These are phyloP conservation scores for Teratosphaeriaceae sp. DNA, from an alignment of 2,329 filamentous ascomycete species.

Conservation along the genomic window DNA sequence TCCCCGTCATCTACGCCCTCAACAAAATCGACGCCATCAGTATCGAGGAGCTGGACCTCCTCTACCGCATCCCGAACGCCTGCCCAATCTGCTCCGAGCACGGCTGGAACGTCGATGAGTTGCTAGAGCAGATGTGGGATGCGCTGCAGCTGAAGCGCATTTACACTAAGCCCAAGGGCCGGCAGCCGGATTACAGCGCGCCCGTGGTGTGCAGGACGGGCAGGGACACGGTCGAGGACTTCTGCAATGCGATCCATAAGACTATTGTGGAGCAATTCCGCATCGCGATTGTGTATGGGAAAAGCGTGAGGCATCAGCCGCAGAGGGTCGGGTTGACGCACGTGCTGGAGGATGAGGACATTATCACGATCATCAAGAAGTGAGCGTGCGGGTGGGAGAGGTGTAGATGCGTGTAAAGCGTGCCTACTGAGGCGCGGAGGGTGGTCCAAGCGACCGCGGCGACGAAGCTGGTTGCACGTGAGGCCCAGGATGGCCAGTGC, in stretches of 20 bases:
- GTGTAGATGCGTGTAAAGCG: no score
- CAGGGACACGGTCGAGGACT: conserved; percentile 90
- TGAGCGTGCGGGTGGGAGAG: no score
- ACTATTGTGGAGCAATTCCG: conserved; percentile 95
- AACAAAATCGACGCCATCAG: conserved; percentile 99
- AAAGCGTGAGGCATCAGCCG: conserved; percentile 97
- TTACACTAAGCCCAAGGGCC: conserved; percentile 98
- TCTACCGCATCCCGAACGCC: conserved; percentile 95
- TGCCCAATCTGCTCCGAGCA: conserved; percentile 92
- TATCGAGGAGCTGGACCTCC: conserved; percentile 91
- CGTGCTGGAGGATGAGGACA: conserved; percentile 93
- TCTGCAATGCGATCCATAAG: conserved; percentile 96
- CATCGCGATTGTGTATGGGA: conserved; percentile 90
- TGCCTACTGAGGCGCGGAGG: no score
- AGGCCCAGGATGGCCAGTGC: no score
- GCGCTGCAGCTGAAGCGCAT: conserved; percentile 86
- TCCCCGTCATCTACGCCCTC: conserved; percentile 96
- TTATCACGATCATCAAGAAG: conserved; percentile 46
- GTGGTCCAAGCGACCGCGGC: no score
- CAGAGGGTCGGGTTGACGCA: conserved; percentile 88
- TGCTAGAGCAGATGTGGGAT: conserved; percentile 98
- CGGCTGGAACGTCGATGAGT: conserved; percentile 96
- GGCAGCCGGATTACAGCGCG: conserved; percentile 81
- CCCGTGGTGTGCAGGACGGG: conserved; percentile 82
- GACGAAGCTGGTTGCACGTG: no score